These are phyloP conservation scores for Nannochloropsis salina DNA, from an alignment of 108 stramenopile genomes.

Conservation along the genomic window DNA sequence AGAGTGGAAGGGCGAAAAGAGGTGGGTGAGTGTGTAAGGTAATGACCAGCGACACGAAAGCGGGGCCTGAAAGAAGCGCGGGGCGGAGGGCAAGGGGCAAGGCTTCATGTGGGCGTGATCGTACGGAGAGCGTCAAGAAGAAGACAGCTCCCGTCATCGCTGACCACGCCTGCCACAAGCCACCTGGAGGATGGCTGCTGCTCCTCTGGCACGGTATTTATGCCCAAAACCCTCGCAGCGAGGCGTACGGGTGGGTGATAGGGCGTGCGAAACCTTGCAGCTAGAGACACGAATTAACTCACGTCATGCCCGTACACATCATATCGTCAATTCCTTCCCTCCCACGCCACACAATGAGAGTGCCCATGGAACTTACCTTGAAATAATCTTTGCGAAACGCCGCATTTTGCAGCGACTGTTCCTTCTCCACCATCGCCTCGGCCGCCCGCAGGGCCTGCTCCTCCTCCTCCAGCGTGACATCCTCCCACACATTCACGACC, in stretches of 20 bases:
- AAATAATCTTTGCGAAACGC: neutral
- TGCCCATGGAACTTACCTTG: conserved; percentile 23
- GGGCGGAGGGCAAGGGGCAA: neutral
- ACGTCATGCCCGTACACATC: conserved; percentile 35
- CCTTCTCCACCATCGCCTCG: conserved; percentile 68
- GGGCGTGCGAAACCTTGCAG: neutral
- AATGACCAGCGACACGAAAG: neutral
- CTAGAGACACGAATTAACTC: conserved; percentile 55
- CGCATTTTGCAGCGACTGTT: conserved; percentile 60
- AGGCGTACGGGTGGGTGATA: neutral
- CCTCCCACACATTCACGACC: conserved; percentile 77
- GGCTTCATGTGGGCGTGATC: neutral
- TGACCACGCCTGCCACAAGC: no score
- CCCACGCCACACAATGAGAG: conserved; percentile 28
- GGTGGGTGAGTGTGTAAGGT: neutral
- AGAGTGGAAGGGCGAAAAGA: neutral
- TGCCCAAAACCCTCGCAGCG: neutral
- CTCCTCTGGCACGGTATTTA: neutral
- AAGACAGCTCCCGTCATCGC: neutral
- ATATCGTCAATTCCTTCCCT: neutral
- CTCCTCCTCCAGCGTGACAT: conserved; percentile 74
- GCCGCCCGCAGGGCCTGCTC: conserved; percentile 60
- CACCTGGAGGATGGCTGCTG: no score
- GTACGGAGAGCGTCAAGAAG: neutral
- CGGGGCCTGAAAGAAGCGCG: neutral